Conservation (phyloP, 805 yeast species). For the Yarrowia bubula region DNA sequence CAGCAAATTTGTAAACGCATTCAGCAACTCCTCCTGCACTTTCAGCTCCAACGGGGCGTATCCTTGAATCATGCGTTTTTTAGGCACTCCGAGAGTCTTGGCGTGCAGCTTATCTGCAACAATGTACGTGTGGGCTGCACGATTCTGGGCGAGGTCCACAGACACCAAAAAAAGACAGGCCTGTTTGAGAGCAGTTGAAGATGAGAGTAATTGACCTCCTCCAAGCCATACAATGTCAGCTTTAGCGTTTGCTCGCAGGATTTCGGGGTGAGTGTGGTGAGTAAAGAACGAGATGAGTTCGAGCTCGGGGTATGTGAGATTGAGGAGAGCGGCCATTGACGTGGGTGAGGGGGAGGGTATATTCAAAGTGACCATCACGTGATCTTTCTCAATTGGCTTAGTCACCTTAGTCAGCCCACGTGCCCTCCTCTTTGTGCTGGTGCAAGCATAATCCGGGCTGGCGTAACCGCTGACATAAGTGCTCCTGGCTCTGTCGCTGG, state of each 20-base stretch:
- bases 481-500: no score
- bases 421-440: no score
- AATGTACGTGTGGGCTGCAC: neutral
- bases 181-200: neutral
- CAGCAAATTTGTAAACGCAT: neutral
- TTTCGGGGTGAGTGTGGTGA: neutral
- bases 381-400: neutral
- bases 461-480: no score
- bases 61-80: neutral
- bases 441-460: no score
- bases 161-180: neutral
- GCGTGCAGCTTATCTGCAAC: neutral
- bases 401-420: no score
- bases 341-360: neutral
- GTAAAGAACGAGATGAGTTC: neutral
- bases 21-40: neutral
- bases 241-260: neutral
- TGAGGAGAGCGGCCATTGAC: neutral
- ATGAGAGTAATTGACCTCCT: neutral
- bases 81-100: no score
- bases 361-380: neutral
- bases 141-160: neutral
- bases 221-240: neutral
- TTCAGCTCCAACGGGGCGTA: neutral
- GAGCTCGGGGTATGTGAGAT: neutral